These are phyloP conservation scores for Agastache rugosa DNA, from an alignment of 257 asterid species.

Conservation along the genomic window DNA sequence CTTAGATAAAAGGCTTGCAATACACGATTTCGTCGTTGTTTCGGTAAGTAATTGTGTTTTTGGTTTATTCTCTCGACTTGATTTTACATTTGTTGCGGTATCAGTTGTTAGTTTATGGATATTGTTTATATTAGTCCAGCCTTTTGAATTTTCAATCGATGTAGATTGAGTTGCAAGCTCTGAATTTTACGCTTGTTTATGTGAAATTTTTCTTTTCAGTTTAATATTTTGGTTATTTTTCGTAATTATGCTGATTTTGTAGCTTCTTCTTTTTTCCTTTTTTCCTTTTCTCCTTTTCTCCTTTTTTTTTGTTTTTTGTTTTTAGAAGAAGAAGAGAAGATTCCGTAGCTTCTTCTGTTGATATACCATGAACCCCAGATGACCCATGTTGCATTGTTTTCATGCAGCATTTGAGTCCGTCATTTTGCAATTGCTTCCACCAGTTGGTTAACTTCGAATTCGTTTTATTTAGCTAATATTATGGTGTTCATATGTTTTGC, in stretches of 20 bases:
- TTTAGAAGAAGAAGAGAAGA: too few species aligned
- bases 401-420: not conserved
- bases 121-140: slow-evolving; percentile 1
- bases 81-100: not conserved
- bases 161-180: not conserved
- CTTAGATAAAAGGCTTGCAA: slow-evolving; percentile 21
- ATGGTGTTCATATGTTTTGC: slow-evolving; percentile 8
- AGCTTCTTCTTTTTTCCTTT: too few species aligned
- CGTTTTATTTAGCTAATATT: not conserved
- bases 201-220: not conserved
- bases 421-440: not conserved
- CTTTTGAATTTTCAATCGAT: slow-evolving; percentile 24
- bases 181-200: not conserved
- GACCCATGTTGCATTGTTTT: not conserved
- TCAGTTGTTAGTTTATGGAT: not conserved
- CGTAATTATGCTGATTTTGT: slow-evolving; percentile 1
- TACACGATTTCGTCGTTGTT: slow-evolving; percentile 15
- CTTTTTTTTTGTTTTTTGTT: too few species aligned
- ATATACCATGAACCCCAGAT: not conserved
- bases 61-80: not conserved
- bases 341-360: slow-evolving; percentile 5
- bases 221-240: not conserved
- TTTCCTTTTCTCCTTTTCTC: too few species aligned
- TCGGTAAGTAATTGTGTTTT: slow-evolving; percentile 18
- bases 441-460: not conserved